These are phyloP conservation scores for Collybiopsis confluens DNA, from an alignment of 768 basidiomycete species.

Conservation along the genomic window DNA sequence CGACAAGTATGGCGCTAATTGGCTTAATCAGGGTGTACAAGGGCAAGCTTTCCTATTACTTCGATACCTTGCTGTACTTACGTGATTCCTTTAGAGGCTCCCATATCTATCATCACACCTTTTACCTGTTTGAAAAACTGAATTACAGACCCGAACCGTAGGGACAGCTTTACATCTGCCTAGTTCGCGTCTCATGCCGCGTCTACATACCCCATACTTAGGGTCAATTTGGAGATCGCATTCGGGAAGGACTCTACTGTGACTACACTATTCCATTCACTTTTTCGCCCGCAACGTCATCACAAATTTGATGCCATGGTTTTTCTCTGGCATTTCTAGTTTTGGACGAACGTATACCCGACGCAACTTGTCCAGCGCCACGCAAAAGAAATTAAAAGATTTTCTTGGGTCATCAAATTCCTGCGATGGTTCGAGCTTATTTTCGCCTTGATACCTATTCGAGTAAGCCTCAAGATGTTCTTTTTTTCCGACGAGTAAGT, in stretches of 20 bases:
- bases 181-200: not conserved
- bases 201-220: not conserved
- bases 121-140: constrained; percentile 7
- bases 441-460: constrained; percentile 28
- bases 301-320: not conserved
- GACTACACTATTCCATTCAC: not conserved
- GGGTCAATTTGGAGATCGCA: constrained; percentile 10
- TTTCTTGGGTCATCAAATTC: constrained; percentile 24
- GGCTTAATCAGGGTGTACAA: constrained; percentile 13
- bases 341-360: constrained; percentile 37
- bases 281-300: not conserved
- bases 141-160: constrained; percentile 8
- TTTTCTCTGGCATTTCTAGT: constrained; percentile 12
- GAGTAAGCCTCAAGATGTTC: constrained; percentile 29
- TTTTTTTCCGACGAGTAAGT: constrained; percentile 25
- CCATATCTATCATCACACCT: constrained; percentile 11
- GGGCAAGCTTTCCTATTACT: not conserved
- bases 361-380: constrained; percentile 23
- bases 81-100: constrained; percentile 1
- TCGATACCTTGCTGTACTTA: not conserved
- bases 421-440: constrained; percentile 27
- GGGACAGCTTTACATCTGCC: not conserved
- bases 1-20: constrained; percentile 6
- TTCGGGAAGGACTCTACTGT: constrained; percentile 10
- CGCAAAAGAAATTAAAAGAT: constrained; percentile 25